These are phyloP conservation scores for Volvox reticuliferus DNA, from an alignment of 139 green algal genomes.

Conservation along the genomic window DNA sequence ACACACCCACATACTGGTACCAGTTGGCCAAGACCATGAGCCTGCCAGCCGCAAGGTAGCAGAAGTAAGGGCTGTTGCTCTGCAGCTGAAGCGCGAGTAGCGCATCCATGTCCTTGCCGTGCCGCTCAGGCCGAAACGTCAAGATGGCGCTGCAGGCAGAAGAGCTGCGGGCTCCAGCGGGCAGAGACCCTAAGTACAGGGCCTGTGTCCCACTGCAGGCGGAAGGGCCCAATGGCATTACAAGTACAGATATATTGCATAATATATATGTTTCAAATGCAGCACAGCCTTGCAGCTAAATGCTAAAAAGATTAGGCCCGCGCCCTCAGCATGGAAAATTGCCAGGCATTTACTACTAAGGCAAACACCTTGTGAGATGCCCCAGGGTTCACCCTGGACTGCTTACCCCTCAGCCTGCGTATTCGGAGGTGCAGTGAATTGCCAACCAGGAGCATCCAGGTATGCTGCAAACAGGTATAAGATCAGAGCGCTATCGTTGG, in stretches of 20 bases:
- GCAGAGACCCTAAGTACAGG: conserved; percentile 75
- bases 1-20: conserved; percentile 56
- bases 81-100: conserved; percentile 68
- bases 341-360: no score
- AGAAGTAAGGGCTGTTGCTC: conserved; percentile 64
- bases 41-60: conserved; percentile 58
- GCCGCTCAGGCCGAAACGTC: conserved; percentile 67
- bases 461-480: conserved; percentile 87
- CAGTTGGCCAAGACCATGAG: conserved; percentile 51
- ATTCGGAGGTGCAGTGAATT: conserved; percentile 60
- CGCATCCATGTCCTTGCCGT: conserved; percentile 51
- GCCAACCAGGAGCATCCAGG: conserved; percentile 79
- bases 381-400: no score
- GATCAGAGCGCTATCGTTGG: conserved; percentile 80
- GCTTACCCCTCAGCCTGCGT: conserved; percentile 35
- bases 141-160: conserved; percentile 73
- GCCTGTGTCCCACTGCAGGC: conserved; percentile 43
- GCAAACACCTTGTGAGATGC: no score
- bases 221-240: no score
- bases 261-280: no score
- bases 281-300: no score
- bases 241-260: no score
- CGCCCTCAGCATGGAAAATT: no score
- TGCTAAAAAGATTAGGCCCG: no score
- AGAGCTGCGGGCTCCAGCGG: conserved; percentile 52